Conservation (phyloP, 371 early-diverging fungal species). For the Syncephalis fuscata region DNA sequence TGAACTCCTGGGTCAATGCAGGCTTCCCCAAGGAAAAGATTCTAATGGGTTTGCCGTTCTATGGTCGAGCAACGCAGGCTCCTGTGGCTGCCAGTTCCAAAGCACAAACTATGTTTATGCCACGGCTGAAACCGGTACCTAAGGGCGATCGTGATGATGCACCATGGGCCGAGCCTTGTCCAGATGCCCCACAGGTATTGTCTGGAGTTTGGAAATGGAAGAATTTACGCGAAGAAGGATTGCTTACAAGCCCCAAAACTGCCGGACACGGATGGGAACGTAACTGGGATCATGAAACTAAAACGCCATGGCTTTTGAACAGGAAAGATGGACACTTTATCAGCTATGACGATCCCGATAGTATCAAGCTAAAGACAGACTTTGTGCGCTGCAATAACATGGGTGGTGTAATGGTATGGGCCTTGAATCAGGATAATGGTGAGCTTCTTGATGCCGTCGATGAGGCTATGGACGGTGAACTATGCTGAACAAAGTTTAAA, state of each 20-base stretch:
- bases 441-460: constrained; percentile 2
- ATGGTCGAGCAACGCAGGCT: constrained; percentile 26
- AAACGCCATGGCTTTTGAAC: constrained; percentile 57
- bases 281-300: constrained; percentile 35
- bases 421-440: constrained; percentile 21
- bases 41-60: constrained; percentile 39
- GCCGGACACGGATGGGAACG: constrained; percentile 25
- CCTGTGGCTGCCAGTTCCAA: background rate
- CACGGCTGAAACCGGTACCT: constrained; percentile 9
- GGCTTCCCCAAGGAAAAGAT: constrained; percentile 38
- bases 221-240: constrained; percentile 40
- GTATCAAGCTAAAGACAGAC: constrained; percentile 30
- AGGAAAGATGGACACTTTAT: constrained; percentile 25
- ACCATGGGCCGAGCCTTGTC: constrained; percentile 27
- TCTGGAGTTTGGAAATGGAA: constrained; percentile 49
- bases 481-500: no score
- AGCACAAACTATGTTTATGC: background rate
- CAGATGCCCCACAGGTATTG: constrained; percentile 13
- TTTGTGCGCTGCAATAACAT: constrained; percentile 25
- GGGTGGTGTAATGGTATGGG: constrained; percentile 49
- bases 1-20: constrained; percentile 28
- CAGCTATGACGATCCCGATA: constrained; percentile 42
- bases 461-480: background rate
- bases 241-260: constrained; percentile 27
- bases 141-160: constrained; percentile 30